phyloP scores from a whole-genome alignment of 257 asterid genomes.

The Solanum clarkiae region DNA sequence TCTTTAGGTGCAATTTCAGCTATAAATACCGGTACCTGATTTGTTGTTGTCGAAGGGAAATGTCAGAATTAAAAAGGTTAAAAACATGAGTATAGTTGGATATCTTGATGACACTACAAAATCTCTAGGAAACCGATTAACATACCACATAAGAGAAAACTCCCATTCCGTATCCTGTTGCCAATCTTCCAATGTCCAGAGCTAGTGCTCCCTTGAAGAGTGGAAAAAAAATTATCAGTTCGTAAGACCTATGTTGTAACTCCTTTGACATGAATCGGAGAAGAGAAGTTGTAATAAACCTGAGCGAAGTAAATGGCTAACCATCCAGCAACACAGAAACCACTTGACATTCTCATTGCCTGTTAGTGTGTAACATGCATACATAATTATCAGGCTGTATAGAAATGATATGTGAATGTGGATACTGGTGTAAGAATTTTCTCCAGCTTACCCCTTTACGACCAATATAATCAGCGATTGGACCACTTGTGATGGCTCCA shows the following conservation, averaged over 20 bases:
- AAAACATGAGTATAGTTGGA: neutral
- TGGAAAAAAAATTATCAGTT: conserved; percentile 1
- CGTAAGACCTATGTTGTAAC: neutral
- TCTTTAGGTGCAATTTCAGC: conserved; percentile 91
- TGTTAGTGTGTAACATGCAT: conserved; percentile 24
- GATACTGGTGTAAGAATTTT: neutral
- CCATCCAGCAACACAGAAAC: conserved; percentile 76
- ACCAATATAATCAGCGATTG: conserved; percentile 68
- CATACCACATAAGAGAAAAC: conserved; percentile 81
- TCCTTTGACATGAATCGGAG: neutral
- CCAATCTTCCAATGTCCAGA: conserved; percentile 77
- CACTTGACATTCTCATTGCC: conserved; percentile 88
- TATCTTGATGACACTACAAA: neutral
- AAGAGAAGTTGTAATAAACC: conserved; percentile 18
- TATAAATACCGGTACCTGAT: conserved; percentile 78
- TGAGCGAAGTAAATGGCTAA: conserved; percentile 73
- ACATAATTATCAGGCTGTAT: neutral
- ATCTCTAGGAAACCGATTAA: neutral
- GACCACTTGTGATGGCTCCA: conserved; percentile 88
- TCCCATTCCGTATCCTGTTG: conserved; percentile 96
- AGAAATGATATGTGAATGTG: neutral
- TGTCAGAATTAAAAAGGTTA: neutral
- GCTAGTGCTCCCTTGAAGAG: conserved; percentile 30
- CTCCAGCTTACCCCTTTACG: conserved; percentile 71
- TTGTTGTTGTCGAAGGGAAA: neutral